Conservation (phyloP, 2,329 filamentous ascomycete species). For the Ophiobolus disseminans region DNA sequence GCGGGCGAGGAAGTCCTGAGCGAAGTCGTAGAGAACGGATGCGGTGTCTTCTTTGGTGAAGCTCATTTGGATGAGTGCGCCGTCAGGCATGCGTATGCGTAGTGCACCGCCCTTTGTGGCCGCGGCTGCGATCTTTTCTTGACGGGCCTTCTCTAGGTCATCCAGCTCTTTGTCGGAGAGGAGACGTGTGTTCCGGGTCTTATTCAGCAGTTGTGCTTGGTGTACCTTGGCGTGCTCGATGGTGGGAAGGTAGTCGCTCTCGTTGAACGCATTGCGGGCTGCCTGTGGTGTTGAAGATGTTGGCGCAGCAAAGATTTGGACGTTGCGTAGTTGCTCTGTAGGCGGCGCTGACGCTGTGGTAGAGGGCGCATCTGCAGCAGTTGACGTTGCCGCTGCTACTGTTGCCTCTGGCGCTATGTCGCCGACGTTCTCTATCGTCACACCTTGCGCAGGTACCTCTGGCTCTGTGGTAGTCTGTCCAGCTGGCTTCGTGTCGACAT, state of each 20-base stretch:
- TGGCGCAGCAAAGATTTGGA: constrained; percentile 81
- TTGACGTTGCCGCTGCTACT: constrained; percentile 30
- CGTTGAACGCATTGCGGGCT: constrained; percentile 70
- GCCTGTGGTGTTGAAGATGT: constrained; percentile 76
- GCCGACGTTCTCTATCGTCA: constrained; percentile 20
- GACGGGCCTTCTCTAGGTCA: constrained; percentile 90
- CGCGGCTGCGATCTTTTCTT: constrained; percentile 91
- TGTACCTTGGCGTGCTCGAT: constrained; percentile 78
- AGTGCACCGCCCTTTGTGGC: constrained; percentile 15
- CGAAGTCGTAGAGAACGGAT: constrained; percentile 74
- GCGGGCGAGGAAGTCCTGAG: constrained; percentile 73
- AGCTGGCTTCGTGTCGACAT: constrained; percentile 32
- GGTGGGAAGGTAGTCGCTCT: constrained; percentile 77
- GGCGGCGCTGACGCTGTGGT: constrained; percentile 23
- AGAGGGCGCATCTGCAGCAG: constrained; percentile 22
- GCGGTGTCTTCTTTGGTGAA: constrained; percentile 74
- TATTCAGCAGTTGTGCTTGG: constrained; percentile 77
- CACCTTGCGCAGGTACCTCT: constrained; percentile 21
- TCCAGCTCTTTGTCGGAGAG: constrained; percentile 88
- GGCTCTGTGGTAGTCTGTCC: constrained; percentile 17
- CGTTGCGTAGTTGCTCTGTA: constrained; percentile 50
- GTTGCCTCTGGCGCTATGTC: constrained; percentile 26
- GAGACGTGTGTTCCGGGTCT: constrained; percentile 80
- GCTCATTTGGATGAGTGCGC: constrained; percentile 71
- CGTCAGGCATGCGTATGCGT: constrained; percentile 7